Percentiles rank a stretch among this genome's conserved stretches.
phyloP scores from a whole-genome alignment of 306 rosid genomes.

The Vigna trinervia region DNA sequence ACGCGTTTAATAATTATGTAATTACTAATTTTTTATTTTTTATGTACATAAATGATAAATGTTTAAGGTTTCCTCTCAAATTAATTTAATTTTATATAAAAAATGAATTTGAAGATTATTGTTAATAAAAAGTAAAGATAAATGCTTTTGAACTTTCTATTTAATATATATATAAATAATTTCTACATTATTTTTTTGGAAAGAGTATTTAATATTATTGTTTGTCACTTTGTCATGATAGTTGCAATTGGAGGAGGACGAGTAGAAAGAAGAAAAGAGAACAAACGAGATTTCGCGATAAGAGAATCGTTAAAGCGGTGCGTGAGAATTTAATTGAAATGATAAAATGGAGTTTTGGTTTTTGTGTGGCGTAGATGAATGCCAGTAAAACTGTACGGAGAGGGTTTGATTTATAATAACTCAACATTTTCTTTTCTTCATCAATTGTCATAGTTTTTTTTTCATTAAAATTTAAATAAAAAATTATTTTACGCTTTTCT shows the following conservation, averaged over 20 bases:
- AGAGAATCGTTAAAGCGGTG: neutral
- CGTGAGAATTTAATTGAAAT: neutral
- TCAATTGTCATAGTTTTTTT: neutral
- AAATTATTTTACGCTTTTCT: no score
- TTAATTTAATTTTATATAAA: no score
- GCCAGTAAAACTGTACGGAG: constrained; percentile 41
- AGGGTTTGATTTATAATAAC: constrained; percentile 32
- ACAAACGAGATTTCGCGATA: neutral
- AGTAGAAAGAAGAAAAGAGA: neutral
- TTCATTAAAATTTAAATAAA: neutral
- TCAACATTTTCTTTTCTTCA: neutral
- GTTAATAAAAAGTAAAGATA: no score
- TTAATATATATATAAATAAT: no score
- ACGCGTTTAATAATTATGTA: constrained; percentile 25
- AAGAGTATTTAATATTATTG: constrained; percentile 3
- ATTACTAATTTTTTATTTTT: neutral
- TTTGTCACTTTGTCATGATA: constrained; percentile 27
- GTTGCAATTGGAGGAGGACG: neutral
- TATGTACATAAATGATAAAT: no score
- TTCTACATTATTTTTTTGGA: no score
- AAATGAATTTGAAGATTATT: no score
- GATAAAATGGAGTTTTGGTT: constrained; percentile 11
- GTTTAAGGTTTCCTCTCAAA: no score
- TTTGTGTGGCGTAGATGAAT: constrained; percentile 45
- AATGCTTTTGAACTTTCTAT: no score